Conservation (phyloP, 31 red algal genomes). For the Odonthalia washingtoniensis region DNA sequence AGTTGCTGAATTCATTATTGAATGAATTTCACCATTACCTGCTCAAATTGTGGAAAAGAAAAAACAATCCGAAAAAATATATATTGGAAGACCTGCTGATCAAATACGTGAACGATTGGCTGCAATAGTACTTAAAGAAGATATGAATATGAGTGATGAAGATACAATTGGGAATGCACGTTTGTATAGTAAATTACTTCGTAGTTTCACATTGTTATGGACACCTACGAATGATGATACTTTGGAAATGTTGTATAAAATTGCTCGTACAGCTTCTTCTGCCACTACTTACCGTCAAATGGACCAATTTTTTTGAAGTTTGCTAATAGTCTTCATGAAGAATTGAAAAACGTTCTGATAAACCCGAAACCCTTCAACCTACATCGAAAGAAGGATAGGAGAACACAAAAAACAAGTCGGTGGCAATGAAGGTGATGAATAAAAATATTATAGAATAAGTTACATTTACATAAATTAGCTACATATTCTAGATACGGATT, state of each 20-base stretch:
- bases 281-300: not conserved
- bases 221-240: constrained; percentile 48
- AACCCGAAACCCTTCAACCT: too few species aligned
- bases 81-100: constrained; percentile 58
- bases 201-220: constrained; percentile 47
- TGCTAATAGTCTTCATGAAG: not conserved
- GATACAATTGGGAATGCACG: constrained; percentile 38
- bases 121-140: constrained; percentile 48
- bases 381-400: too few species aligned
- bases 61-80: constrained; percentile 15
- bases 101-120: constrained; percentile 67
- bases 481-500: constrained; percentile 45
- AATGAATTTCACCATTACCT: too few species aligned
- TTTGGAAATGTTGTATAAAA: not conserved
- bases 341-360: too few species aligned
- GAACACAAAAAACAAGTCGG: too few species aligned
- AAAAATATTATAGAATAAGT: too few species aligned
- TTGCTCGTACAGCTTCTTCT: not conserved
- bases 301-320: not conserved
- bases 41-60: too few species aligned
- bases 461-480: too few species aligned
- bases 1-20: constrained; percentile 73
- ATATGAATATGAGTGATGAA: constrained; percentile 38
- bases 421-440: too few species aligned
- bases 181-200: constrained; percentile 50